Base-by-base conservation (phyloP, 2,329 filamentous ascomycete species). In the Fusarium bulbicola region DNA sequence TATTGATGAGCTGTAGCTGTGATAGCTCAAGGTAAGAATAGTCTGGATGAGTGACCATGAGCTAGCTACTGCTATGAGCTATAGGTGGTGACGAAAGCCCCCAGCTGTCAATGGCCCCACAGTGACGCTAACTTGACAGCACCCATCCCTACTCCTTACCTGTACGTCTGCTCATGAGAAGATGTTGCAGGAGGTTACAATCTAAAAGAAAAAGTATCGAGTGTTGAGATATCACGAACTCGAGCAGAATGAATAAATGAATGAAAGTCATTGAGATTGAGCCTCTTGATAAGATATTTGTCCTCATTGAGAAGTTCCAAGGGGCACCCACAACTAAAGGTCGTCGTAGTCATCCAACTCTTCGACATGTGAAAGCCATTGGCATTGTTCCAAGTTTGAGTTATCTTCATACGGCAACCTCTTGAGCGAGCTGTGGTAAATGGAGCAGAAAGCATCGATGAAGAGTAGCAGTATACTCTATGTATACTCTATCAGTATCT, bases 61-160 rank as follows among this genome's bases (percentile, higher is more conserved):
- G 50, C 21, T 24, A 36, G 7, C 34, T 36, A 34, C 32, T 34
- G 32, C 7, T 24, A 45, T 34, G 37, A n/a, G 36, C 36, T 56
- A 14, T 40, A 9, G 28, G 28, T 21, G 53, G 69, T 69, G 74
- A 76, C 66, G 74, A 72, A 66, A 63, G 59, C 40, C 52, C 58
- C 58, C 61, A 32, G 46, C 28, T 47, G 60, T 36, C 61, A 40
- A 60, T 49, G 21, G 40, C 49, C 62, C 72, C 67, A 42, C 61
- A 74, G 39, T 73, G 65, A 70, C 66, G 67, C 73, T 69, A 57
- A 63, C 50, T 46, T 59, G 57, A 64, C 70, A 72, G 39, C 43
- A 54, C 32, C 49, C 49, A 52, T 36, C 32, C 47, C n/a, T 50
- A 15, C 16, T 36, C 49, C 47, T 16, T 50, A 11, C n/a, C 12